Evolutionary conservation across 139 green algal species (phyloP).

Genomic region (Tetradesmus obliquus): DNA sequence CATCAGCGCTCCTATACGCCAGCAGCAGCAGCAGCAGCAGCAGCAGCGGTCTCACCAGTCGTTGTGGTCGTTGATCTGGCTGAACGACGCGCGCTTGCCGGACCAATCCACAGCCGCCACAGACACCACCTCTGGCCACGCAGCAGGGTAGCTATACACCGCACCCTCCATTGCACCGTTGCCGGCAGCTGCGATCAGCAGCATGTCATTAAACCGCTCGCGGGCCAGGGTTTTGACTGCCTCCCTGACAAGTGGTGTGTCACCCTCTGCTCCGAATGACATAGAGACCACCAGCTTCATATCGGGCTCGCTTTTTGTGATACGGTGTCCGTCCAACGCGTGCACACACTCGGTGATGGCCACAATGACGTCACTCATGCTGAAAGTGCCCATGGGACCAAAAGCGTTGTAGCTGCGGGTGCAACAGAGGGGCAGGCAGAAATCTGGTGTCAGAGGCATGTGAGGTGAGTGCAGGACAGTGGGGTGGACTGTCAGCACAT

Average conservation of each 20-base stretch:
- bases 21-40: neutral
- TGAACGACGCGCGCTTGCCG: neutral
- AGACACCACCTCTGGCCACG: constrained; percentile 14
- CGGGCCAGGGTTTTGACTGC: constrained; percentile 1
- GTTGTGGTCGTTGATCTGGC: constrained; percentile 13
- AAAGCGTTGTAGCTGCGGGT: neutral
- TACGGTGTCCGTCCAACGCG: neutral
- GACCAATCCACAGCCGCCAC: constrained; percentile 5
- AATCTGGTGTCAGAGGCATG: neutral
- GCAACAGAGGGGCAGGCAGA: neutral
- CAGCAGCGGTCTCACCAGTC: neutral
- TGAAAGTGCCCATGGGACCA: neutral
- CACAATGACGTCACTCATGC: neutral
- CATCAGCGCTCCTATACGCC: too few species aligned
- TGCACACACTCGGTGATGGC: neutral
- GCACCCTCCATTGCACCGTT: constrained; percentile 4
- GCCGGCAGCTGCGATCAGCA: constrained; percentile 4
- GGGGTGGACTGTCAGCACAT: neutral
- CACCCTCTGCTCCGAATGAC: constrained; percentile 10
- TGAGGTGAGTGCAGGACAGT: neutral
- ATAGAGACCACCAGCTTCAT: neutral
- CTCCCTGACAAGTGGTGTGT: neutral
- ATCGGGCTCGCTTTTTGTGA: neutral
- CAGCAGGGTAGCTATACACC: constrained; percentile 21
- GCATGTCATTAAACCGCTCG: neutral